Evolutionary conservation across 129 eudicot species (phyloP).

Genomic region (Arctium lappa): DNA sequence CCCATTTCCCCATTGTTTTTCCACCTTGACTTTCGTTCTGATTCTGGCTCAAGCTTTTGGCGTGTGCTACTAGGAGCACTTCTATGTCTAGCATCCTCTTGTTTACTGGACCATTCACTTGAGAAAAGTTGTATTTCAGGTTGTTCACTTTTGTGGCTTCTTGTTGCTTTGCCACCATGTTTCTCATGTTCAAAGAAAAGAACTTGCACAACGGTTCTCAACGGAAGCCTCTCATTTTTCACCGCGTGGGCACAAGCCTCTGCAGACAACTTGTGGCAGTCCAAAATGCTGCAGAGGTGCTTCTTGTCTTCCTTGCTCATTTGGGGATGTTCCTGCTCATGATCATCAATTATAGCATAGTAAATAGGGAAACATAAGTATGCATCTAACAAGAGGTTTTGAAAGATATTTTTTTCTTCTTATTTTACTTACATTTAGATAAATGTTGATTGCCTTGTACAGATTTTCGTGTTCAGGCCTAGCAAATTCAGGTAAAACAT

Average conservation of each 20-base stretch:
- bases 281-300: conserved; percentile 63
- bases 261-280: conserved; percentile 66
- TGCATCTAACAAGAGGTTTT: not conserved
- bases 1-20: conserved; percentile 19
- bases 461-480: conserved; percentile 63
- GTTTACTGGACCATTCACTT: conserved; percentile 10
- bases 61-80: conserved; percentile 28
- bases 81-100: conserved; percentile 21
- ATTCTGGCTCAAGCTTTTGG: conserved; percentile 23
- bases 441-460: conserved; percentile 61
- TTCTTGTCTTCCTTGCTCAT: conserved; percentile 74
- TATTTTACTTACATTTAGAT: conserved; percentile 43
- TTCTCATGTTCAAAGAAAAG: conserved; percentile 70
- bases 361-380: not conserved
- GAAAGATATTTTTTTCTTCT: not conserved
- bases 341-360: conserved; percentile 1
- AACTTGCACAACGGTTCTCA: conserved; percentile 76
- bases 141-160: conserved; percentile 5
- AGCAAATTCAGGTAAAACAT: conserved; percentile 60
- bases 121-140: conserved; percentile 7
- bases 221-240: conserved; percentile 65
- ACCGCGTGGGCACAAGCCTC: conserved; percentile 65
- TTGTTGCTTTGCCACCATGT: conserved; percentile 13
- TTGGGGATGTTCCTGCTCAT: conserved; percentile 66
- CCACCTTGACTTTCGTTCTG: conserved; percentile 27